Conservation (phyloP, 2,329 filamentous ascomycete species). For the Helminthosporium solani region DNA sequence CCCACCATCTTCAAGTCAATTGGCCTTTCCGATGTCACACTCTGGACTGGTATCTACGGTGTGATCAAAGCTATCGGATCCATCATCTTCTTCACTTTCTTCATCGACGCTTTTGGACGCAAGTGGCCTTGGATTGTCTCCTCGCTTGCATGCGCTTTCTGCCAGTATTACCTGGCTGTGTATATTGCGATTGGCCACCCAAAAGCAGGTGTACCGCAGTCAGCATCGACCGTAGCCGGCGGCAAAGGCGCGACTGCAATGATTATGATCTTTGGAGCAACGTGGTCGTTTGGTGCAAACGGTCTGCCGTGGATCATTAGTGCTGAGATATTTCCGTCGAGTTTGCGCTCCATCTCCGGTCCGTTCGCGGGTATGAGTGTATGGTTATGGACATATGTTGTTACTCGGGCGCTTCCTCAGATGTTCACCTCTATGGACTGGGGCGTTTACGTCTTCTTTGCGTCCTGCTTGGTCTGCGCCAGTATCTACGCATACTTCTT, state of each 20-base stretch:
- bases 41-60: conserved; percentile 43
- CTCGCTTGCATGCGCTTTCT: conserved; percentile 38
- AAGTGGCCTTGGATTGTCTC: conserved; percentile 43
- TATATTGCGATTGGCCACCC: conserved; percentile 42
- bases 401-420: conserved; percentile 44
- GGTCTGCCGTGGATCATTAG: conserved; percentile 49
- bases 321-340: conserved; percentile 46
- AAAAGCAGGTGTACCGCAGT: conserved; percentile 25
- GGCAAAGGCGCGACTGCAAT: conserved; percentile 44
- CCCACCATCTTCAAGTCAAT: conserved; percentile 42
- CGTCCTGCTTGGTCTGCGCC: conserved; percentile 38
- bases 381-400: conserved; percentile 44
- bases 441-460: conserved; percentile 44
- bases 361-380: conserved; percentile 40
- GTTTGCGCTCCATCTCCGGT: conserved; percentile 42
- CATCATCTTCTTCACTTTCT: conserved; percentile 42
- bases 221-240: conserved; percentile 36
- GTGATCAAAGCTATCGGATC: conserved; percentile 40
- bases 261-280: conserved; percentile 44
- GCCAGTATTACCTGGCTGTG: conserved; percentile 41
- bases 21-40: conserved; percentile 36
- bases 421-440: conserved; percentile 42
- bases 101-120: conserved; percentile 41
- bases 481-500: conserved; percentile 44
- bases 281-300: conserved; percentile 44